A percentile compares a stretch with the other conserved stretches of the same genome.
Conservation (phyloP, 805 yeast species). For the Schwanniomyces vanrijiae region DNA sequence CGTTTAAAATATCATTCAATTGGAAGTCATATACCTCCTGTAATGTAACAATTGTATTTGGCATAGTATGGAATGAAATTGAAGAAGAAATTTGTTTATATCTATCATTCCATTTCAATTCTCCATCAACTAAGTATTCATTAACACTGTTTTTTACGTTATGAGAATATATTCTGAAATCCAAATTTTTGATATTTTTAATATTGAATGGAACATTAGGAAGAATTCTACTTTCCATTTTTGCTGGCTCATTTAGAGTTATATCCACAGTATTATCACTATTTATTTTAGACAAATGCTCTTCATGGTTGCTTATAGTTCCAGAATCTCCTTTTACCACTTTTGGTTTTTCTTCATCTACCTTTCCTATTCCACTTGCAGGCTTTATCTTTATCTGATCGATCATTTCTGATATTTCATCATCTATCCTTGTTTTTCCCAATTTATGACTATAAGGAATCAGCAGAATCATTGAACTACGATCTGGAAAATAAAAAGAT, state of each 20-base stretch:
- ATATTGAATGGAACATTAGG: neutral
- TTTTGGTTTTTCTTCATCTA: neutral
- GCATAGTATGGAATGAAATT: constrained; percentile 28
- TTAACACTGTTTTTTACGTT: constrained; percentile 46
- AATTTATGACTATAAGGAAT: neutral
- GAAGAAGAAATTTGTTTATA: constrained; percentile 31
- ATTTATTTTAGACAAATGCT: neutral
- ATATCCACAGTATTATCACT: neutral
- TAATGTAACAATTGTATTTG: constrained; percentile 37
- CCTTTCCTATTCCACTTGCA: neutral
- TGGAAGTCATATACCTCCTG: constrained; percentile 34
- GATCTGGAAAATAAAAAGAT: neutral
- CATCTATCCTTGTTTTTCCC: neutral
- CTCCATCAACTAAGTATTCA: constrained; percentile 27
- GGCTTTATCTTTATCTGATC: neutral
- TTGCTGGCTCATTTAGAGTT: neutral
- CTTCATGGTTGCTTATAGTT: neutral
- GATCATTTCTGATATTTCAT: neutral
- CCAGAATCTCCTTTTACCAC: neutral
- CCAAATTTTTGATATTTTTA: constrained; percentile 8
- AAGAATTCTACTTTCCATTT: neutral
- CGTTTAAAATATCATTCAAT: constrained; percentile 23
- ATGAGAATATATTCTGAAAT: constrained; percentile 36
- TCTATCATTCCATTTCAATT: constrained; percentile 43
- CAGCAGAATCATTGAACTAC: neutral